Evolutionary conservation across 1,284 basidiomycete species (phyloP), one percentile per base, ranked within the genome.

Genomic region (Malassezia brasiliensis): DNA sequence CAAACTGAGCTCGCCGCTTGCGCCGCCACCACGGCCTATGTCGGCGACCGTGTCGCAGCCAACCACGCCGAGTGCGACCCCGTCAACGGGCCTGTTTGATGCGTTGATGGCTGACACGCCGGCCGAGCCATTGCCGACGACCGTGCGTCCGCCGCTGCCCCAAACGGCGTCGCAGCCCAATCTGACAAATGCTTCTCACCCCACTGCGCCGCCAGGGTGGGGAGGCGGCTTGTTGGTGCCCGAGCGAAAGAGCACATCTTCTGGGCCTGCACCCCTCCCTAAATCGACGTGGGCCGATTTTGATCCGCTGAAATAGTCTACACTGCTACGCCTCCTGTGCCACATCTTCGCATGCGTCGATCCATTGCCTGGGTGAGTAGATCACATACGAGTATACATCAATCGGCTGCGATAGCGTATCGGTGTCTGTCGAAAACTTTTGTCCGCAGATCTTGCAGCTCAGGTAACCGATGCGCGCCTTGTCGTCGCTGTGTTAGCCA

Each of bases 321-420:
- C 48, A 40, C 12, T 50, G 15, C 17, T 40, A 39, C 17, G 36
- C 48, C 12, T 48, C 35, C 25, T 28, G 41, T 7, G 87, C 85
- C 22, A 87, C 87, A 19, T 86, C 85, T 70, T 90, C 87, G 19
- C 86, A 86, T 42, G 88, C 87, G 75, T 90, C 88, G 63, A 90
- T 88, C 88, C 88, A 90, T 69, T 88, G 61, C 32, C 60, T 61
- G 52, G 11, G 12, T 44, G 8, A 38, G 19, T 14, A 36, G 5
- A 15, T 22, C 10, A 53, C 49, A 22, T 44, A 85, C 10, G 87
- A 87, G 74, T 90, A 90, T 28, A 90, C 86, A 74, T 90, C 88
- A 59, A 90, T 84, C 5, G 88, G 83, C 65, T 90, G 88, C 1
- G 86, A 88, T 46, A 90, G 79, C 69, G 89, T 87, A 85, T 62